phyloP scores from a whole-genome alignment of 2,329 filamentous ascomycete species.

The Chrysosporium queenslandicum region DNA sequence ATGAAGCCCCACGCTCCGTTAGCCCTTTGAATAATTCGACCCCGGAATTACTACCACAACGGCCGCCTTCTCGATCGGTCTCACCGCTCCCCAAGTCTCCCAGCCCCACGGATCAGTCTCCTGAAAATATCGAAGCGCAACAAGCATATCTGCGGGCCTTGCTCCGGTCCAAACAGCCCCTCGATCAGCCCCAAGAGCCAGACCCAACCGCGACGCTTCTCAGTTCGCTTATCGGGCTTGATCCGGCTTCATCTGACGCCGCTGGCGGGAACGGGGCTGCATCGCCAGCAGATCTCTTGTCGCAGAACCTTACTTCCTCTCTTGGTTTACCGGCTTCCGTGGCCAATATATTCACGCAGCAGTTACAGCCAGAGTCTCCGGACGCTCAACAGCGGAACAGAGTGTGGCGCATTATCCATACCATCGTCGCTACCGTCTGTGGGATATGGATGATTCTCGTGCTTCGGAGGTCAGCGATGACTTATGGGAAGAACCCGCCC shows the following conservation, averaged over 20 bases:
- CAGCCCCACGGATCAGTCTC: constrained; percentile 22
- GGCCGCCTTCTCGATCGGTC: constrained; percentile 15
- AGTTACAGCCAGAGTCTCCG: constrained; percentile 30
- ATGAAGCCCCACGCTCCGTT: constrained; percentile 18
- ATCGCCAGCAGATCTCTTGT: constrained; percentile 18
- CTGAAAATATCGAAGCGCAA: constrained; percentile 31
- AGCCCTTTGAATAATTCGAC: constrained; percentile 11
- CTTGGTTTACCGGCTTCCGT: constrained; percentile 36
- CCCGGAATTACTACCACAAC: constrained; percentile 15
- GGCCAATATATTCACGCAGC: constrained; percentile 31
- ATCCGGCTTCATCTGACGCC: constrained; percentile 16
- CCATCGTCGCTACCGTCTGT: constrained; percentile 47
- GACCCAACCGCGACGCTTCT: constrained; percentile 33
- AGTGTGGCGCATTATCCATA: constrained; percentile 50
- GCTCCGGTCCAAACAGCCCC: constrained; percentile 27
- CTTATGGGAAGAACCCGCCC: constrained; percentile 25
- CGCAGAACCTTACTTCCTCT: constrained; percentile 31
- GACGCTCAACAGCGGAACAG: constrained; percentile 28
- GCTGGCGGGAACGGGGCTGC: constrained; percentile 17
- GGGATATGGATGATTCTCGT: constrained; percentile 43
- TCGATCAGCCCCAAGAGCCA: constrained; percentile 18
- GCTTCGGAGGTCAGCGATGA: constrained; percentile 27
- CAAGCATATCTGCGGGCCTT: constrained; percentile 37
- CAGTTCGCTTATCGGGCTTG: constrained; percentile 26
- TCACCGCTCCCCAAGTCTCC: constrained; percentile 12